phyloP scores from a whole-genome alignment of 23 red algal species.

The Gracilaria vermiculophylla region DNA sequence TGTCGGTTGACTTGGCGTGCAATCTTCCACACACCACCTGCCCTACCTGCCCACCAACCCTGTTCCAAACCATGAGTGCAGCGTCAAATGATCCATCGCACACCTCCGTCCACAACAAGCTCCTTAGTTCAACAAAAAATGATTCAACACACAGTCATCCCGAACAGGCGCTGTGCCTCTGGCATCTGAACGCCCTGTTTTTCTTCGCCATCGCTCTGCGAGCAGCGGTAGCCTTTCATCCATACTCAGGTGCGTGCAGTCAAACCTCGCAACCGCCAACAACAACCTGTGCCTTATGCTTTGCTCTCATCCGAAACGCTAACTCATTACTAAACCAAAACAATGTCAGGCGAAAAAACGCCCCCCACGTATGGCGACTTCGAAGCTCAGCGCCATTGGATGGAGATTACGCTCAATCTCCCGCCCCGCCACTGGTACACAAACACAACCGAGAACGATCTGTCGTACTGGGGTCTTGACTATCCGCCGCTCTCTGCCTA shows the following conservation, averaged over 20 bases:
- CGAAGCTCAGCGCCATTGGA: constrained; percentile 99
- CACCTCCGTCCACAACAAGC: background rate
- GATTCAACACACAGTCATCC: background rate
- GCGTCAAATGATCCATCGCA: background rate
- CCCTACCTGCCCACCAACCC: too few species aligned
- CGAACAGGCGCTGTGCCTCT: background rate
- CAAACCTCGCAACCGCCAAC: background rate
- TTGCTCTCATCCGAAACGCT: too few species aligned
- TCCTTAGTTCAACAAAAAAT: background rate
- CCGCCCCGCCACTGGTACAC: constrained; percentile 79
- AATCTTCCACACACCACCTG: too few species aligned
- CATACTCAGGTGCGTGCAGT: constrained; percentile 56
- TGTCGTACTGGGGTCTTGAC: constrained; percentile 92
- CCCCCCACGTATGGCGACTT: constrained; percentile 93
- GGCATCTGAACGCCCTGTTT: background rate
- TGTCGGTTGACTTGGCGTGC: too few species aligned
- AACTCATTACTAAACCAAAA: too few species aligned
- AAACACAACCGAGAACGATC: constrained; percentile 43
- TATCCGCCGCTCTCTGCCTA: constrained; percentile 96
- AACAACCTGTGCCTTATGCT: too few species aligned
- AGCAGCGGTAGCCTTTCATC: constrained; percentile 60
- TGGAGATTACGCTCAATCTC: constrained; percentile 77
- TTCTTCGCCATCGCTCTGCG: constrained; percentile 43
- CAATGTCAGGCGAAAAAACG: constrained; percentile 57
- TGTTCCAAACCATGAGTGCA: background rate